phyloP scores from a whole-genome alignment of 2,329 filamentous ascomycete species.

The Fusarium algeriense region DNA sequence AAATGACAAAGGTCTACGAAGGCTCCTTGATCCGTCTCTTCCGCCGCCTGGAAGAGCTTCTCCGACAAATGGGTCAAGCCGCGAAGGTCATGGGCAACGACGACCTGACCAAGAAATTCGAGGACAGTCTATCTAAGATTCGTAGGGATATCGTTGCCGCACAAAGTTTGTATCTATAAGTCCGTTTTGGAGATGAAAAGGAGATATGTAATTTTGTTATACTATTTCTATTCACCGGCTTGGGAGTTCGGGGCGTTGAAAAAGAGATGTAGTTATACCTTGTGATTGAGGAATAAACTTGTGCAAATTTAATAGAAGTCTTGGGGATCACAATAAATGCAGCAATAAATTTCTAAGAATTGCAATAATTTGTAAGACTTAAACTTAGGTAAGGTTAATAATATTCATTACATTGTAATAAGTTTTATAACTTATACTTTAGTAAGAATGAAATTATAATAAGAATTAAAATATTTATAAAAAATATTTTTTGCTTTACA shows the following conservation, averaged over 20 bases:
- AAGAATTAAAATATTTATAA: no score
- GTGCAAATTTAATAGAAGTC: constrained; percentile 38
- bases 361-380: background rate
- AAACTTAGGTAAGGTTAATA: no score
- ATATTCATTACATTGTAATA: no score
- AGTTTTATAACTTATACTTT: no score
- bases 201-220: constrained; percentile 36
- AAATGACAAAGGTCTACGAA: constrained; percentile 99
- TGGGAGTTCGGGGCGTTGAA: constrained; percentile 46
- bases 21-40: constrained; percentile 96
- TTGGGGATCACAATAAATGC: background rate
- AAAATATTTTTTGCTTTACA: no score
- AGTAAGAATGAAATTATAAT: no score
- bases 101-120: constrained; percentile 92
- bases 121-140: constrained; percentile 85
- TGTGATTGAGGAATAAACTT: constrained; percentile 36
- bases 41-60: constrained; percentile 91
- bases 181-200: background rate
- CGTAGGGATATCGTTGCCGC: constrained; percentile 94
- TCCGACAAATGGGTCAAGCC: constrained; percentile 95
- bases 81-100: constrained; percentile 98
- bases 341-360: no score
- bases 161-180: constrained; percentile 88
- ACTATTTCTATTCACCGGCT: constrained; percentile 28
- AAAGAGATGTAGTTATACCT: constrained; percentile 25